Conservation (phyloP, 495 filamentous ascomycete genomes). For the Trichoderma reesei region DNA sequence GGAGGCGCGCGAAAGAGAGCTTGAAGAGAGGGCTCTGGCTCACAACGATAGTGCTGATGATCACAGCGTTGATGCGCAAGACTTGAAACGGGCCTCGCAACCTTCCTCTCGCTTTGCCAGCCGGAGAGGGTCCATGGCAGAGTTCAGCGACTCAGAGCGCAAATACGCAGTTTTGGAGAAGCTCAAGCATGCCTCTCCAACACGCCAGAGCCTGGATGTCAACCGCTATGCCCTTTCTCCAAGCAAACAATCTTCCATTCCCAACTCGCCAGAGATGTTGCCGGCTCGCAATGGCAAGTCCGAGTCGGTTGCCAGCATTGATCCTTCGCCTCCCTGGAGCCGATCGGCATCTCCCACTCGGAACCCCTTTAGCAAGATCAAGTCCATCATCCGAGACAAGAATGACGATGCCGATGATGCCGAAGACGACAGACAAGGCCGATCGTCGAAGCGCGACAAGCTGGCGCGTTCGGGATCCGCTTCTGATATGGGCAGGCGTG, state of each 20-base stretch:
- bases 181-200: constrained; percentile 19
- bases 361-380: constrained; percentile 37
- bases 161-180: background rate
- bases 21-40: constrained; percentile 11
- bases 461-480: background rate
- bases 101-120: constrained; percentile 17
- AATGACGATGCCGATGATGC: constrained; percentile 21
- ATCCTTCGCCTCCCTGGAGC: constrained; percentile 33
- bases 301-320: constrained; percentile 30
- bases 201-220: constrained; percentile 33
- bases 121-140: constrained; percentile 24
- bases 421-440: constrained; percentile 16
- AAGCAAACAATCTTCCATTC: constrained; percentile 25
- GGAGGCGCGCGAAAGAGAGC: constrained; percentile 33
- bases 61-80: background rate
- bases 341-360: constrained; percentile 32
- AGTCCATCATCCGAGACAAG: constrained; percentile 38
- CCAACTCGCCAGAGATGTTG: constrained; percentile 27
- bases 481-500: background rate
- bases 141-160: constrained; percentile 24
- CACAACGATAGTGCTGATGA: background rate
- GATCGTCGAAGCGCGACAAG: background rate
- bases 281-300: constrained; percentile 21
- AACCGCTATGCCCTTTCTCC: constrained; percentile 14
- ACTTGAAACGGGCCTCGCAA: background rate